Conservation (phyloP, 2,329 filamentous ascomycete genomes). For the Macroventuria anomochaeta region DNA sequence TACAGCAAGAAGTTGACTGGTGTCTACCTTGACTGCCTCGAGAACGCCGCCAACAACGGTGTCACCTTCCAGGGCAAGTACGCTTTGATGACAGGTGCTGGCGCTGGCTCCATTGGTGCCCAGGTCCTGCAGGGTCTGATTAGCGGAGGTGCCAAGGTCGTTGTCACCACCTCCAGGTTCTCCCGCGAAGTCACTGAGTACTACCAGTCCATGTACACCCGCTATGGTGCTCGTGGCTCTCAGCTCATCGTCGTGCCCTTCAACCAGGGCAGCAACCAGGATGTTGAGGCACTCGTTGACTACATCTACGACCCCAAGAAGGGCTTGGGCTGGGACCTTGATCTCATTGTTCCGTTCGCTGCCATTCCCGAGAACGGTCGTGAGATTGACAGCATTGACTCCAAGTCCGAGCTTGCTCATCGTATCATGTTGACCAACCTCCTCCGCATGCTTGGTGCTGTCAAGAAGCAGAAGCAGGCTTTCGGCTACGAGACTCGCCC, state of each 20-base stretch:
- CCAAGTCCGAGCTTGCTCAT: conserved; percentile 95
- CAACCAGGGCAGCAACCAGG: conserved; percentile 98
- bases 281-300: conserved; percentile 89
- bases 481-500: conserved; percentile 93
- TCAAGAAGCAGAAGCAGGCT: conserved; percentile 89
- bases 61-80: conserved; percentile 95
- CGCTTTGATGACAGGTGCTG: conserved; percentile 96
- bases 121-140: conserved; percentile 96
- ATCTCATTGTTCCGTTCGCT: conserved; percentile 94
- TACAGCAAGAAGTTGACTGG: conserved; percentile 99
- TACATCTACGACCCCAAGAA: conserved; percentile 98
- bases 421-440: conserved; percentile 99
- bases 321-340: conserved; percentile 96
- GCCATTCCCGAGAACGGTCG: conserved; percentile 97
- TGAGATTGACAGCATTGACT: conserved; percentile 96
- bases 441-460: conserved; percentile 83
- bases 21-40: conserved; percentile 88
- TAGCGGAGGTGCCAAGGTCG: conserved; percentile 93
- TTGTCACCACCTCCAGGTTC: conserved; percentile 96
- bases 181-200: conserved; percentile 98
- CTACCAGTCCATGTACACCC: conserved; percentile 98
- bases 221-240: conserved; percentile 90
- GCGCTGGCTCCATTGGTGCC: conserved; percentile 95
- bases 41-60: conserved; percentile 84
- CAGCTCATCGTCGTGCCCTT: conserved; percentile 98